phyloP scores from a whole-genome alignment of 192 early-diverging fungal genomes.

The Phlyctochytrium planicorne region DNA sequence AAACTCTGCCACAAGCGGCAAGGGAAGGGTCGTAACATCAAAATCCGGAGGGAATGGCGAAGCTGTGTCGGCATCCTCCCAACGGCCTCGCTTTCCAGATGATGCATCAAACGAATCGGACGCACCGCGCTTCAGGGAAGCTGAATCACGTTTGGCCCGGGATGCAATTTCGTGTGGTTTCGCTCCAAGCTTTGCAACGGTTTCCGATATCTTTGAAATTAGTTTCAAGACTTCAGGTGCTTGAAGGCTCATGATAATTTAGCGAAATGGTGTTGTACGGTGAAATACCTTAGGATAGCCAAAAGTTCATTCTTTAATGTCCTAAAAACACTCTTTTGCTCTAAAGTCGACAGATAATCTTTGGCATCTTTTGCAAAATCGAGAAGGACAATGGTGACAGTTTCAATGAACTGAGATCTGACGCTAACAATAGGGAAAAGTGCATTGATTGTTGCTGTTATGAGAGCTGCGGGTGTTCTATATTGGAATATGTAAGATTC shows the following conservation, averaged over 20 bases:
- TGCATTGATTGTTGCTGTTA: slow-evolving; percentile 40
- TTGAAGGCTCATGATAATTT: slow-evolving; percentile 11
- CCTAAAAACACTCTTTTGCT: slow-evolving; percentile 34
- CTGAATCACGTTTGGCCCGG: slow-evolving; percentile 8
- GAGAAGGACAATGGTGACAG: slow-evolving; percentile 26
- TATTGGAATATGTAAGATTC: too few relatives aligned
- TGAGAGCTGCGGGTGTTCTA: slow-evolving; percentile 33
- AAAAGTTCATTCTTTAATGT: slow-evolving; percentile 43
- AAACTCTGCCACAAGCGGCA: slow-evolving; percentile 27
- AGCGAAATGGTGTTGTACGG: neutral
- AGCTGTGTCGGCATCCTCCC: neutral
- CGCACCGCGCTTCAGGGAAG: neutral
- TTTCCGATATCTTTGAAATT: slow-evolving; percentile 28
- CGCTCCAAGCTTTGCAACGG: slow-evolving; percentile 31
- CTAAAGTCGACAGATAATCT: slow-evolving; percentile 12
- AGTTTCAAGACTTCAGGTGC: slow-evolving; percentile 18
- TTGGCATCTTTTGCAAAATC: slow-evolving; percentile 16
- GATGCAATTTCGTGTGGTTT: slow-evolving; percentile 42
- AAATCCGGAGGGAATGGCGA: slow-evolving; percentile 11
- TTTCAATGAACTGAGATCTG: slow-evolving; percentile 26
- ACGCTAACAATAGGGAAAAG: slow-evolving; percentile 29
- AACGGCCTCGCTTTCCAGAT: neutral
- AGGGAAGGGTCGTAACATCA: slow-evolving; percentile 26
- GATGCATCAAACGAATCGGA: slow-evolving; percentile 12
- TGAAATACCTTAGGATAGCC: slow-evolving; percentile 26